Evolutionary conservation across 768 basidiomycete genomes (phyloP).

Genomic region (Termitomyces sp.): DNA sequence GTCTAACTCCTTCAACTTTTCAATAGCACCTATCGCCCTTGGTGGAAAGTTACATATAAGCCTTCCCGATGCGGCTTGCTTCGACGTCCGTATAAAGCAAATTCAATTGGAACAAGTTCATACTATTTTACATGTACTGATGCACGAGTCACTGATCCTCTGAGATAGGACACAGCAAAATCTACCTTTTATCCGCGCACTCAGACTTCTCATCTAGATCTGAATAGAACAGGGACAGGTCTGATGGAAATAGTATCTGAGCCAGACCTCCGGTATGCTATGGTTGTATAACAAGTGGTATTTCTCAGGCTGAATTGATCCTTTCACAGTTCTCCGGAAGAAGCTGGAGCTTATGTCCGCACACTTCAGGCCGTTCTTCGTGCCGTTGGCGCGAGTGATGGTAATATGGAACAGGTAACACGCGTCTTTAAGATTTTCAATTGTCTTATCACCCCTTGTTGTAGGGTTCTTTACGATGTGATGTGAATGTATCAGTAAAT

Average conservation of each 20-base stretch:
- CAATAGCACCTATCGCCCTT: constrained; percentile 73
- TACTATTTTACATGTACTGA: background rate
- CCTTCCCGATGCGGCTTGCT: constrained; percentile 35
- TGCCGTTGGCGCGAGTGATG: constrained; percentile 85
- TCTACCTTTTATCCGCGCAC: constrained; percentile 59
- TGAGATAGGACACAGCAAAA: constrained; percentile 83
- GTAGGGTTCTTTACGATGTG: constrained; percentile 92
- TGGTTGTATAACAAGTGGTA: background rate
- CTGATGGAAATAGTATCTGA: constrained; percentile 96
- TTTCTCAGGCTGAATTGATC: constrained; percentile 23
- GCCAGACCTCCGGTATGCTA: constrained; percentile 76
- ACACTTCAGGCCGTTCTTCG: constrained; percentile 80
- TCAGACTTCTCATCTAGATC: constrained; percentile 65
- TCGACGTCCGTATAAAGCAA: constrained; percentile 81
- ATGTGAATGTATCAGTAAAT: constrained; percentile 93
- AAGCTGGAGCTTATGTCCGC: constrained; percentile 85
- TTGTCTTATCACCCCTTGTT: background rate
- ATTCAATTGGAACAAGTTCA: constrained; percentile 93
- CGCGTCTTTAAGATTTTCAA: background rate
- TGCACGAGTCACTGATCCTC: background rate
- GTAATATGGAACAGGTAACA: constrained; percentile 92
- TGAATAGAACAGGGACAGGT: constrained; percentile 87
- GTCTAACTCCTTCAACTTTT: background rate
- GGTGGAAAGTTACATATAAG: constrained; percentile 53
- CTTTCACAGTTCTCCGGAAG: constrained; percentile 65